Conservation (phyloP, 352 stramenopile genomes). For the Phytophthora sp. region DNA sequence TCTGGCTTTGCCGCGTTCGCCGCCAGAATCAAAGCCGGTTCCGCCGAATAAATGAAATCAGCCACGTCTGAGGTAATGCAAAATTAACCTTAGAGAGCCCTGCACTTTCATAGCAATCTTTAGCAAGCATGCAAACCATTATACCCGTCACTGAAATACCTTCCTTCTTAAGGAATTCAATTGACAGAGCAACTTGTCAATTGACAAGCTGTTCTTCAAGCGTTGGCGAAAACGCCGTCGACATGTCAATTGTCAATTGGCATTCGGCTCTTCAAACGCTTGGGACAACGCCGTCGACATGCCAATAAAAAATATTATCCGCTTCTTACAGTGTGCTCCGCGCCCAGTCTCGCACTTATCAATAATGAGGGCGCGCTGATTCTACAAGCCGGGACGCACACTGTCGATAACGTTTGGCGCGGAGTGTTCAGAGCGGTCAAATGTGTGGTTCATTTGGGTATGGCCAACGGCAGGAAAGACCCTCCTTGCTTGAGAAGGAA, state of each 20-base stretch:
- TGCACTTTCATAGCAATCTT: slow-evolving; percentile 10
- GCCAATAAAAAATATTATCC: neutral
- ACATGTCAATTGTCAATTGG: slow-evolving; percentile 2
- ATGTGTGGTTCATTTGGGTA: too few relatives aligned
- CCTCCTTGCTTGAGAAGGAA: too few relatives aligned
- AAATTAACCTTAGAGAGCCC: neutral
- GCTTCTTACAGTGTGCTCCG: slow-evolving; percentile 6
- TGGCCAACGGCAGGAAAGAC: too few relatives aligned
- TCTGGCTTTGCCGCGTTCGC: too few relatives aligned
- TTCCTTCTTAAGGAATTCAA: slow-evolving; percentile 9
- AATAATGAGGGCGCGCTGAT: neutral
- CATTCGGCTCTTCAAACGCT: slow-evolving; percentile 8
- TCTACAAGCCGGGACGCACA: too few relatives aligned
- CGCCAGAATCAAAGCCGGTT: too few relatives aligned
- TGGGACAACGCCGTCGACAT: neutral
- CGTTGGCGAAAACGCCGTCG: neutral
- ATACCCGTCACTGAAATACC: neutral
- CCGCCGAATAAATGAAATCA: neutral
- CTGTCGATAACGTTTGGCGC: too few relatives aligned
- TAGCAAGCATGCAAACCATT: slow-evolving; percentile 9
- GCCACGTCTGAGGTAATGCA: neutral
- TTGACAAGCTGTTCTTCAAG: slow-evolving; percentile 12
- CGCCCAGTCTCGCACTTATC: slow-evolving; percentile 14
- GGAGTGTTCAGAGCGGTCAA: too few relatives aligned
- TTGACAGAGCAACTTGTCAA: neutral